Percentiles rank a stretch among this genome's conserved stretches.
Conservation (phyloP, 148 eudicot species). For the Spergularia bocconei region DNA sequence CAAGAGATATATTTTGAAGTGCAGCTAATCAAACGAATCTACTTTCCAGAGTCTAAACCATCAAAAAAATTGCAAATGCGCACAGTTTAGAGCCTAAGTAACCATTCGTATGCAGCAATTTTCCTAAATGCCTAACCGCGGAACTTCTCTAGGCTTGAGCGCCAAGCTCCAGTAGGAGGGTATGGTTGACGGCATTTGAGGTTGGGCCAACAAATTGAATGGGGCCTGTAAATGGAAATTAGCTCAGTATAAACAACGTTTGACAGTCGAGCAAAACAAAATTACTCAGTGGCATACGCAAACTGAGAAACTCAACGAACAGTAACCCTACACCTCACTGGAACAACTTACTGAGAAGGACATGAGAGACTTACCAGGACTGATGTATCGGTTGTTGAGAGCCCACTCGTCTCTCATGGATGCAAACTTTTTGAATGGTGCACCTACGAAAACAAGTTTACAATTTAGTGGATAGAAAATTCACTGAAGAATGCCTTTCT, state of each 20-base stretch:
- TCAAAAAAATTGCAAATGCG: slow-evolving; percentile 10
- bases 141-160: slow-evolving; percentile 26
- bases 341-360: not conserved
- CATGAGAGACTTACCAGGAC: slow-evolving; percentile 66
- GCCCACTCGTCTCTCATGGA: slow-evolving; percentile 96
- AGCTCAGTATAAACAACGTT: not conserved
- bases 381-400: slow-evolving; percentile 73
- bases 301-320: not conserved
- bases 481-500: not conserved
- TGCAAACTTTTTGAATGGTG: slow-evolving; percentile 88
- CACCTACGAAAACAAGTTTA: slow-evolving; percentile 43
- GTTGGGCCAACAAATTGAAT: slow-evolving; percentile 79
- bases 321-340: not conserved
- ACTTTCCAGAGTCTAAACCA: not conserved
- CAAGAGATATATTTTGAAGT: no score
- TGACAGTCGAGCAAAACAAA: not conserved
- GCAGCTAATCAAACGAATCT: no score
- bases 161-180: slow-evolving; percentile 78
- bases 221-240: slow-evolving; percentile 50
- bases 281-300: not conserved
- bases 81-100: slow-evolving; percentile 1
- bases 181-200: slow-evolving; percentile 62
- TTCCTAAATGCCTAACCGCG: slow-evolving; percentile 15
- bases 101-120: not conserved
- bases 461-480: not conserved